Conservation (phyloP, 2,329 filamentous ascomycete species). For the Diplodia corticola region DNA sequence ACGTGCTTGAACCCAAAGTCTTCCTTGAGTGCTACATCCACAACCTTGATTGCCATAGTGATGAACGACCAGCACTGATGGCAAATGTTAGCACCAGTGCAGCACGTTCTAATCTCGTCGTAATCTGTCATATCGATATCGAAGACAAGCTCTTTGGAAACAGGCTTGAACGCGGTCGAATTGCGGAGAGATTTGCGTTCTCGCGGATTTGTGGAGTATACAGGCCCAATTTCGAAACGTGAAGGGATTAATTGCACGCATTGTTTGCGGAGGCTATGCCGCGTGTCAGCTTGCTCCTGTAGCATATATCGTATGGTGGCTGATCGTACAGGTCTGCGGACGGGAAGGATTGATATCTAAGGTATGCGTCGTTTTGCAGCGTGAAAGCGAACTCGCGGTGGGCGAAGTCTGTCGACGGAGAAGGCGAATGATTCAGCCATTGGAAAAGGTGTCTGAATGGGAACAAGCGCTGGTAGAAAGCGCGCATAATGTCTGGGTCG, state of each 20-base stretch:
- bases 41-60: slow-evolving; percentile 94
- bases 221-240: slow-evolving; percentile 97
- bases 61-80: slow-evolving; percentile 95
- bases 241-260: slow-evolving; percentile 84
- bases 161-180: slow-evolving; percentile 76
- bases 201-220: slow-evolving; percentile 90
- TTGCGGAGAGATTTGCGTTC: slow-evolving; percentile 87
- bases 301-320: background rate
- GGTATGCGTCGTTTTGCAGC: slow-evolving; percentile 85
- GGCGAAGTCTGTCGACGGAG: slow-evolving; percentile 81
- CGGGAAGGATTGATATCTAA: slow-evolving; percentile 83
- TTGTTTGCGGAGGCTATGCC: slow-evolving; percentile 76
- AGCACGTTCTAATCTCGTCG: slow-evolving; percentile 94
- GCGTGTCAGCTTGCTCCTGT: background rate
- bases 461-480: slow-evolving; percentile 94
- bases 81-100: slow-evolving; percentile 90
- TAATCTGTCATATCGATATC: slow-evolving; percentile 99
- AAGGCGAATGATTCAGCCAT: slow-evolving; percentile 93
- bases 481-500: slow-evolving; percentile 83
- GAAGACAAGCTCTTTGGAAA: slow-evolving; percentile 94
- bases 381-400: slow-evolving; percentile 97
- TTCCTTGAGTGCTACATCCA: slow-evolving; percentile 82
- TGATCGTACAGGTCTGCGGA: slow-evolving; percentile 60
- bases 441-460: slow-evolving; percentile 94
- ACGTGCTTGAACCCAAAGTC: slow-evolving; percentile 98